phyloP scores from a whole-genome alignment of 2,329 filamentous ascomycete genomes.

The Paecilomyces variotii region DNA sequence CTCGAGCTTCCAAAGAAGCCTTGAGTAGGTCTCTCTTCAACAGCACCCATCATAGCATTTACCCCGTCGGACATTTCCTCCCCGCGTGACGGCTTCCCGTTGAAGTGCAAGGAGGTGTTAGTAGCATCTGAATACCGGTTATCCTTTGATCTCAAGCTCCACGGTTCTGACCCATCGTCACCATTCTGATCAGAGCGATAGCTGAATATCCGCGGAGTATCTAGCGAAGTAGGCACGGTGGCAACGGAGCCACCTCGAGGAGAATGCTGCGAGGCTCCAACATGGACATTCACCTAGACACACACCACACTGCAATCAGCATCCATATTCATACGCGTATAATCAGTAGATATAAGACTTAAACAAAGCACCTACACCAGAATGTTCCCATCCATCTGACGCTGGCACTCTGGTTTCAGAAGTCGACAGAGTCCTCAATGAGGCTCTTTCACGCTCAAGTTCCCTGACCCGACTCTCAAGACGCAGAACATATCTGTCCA shows the following conservation, averaged over 20 bases:
- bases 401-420: constrained; percentile 1
- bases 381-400: constrained; percentile 7
- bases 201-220: neutral
- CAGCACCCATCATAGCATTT: constrained; percentile 41
- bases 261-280: neutral
- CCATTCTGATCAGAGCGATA: neutral
- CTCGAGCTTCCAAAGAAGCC: constrained; percentile 44
- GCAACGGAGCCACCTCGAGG: neutral
- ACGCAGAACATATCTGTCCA: constrained; percentile 19
- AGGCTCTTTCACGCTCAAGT: constrained; percentile 9
- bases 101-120: neutral
- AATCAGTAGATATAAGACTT: neutral
- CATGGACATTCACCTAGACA: neutral
- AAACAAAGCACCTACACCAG: neutral
- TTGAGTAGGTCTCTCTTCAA: constrained; percentile 32
- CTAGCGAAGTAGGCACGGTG: neutral
- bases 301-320: neutral
- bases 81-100: constrained; percentile 1
- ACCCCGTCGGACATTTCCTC: constrained; percentile 21
- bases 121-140: neutral
- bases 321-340: neutral
- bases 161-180: no score
- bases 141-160: neutral
- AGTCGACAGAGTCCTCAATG: constrained; percentile 5
- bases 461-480: constrained; percentile 19